Base-by-base conservation (phyloP, 2,329 filamentous ascomycete genomes). In the Trichoderma asperellum region DNA sequence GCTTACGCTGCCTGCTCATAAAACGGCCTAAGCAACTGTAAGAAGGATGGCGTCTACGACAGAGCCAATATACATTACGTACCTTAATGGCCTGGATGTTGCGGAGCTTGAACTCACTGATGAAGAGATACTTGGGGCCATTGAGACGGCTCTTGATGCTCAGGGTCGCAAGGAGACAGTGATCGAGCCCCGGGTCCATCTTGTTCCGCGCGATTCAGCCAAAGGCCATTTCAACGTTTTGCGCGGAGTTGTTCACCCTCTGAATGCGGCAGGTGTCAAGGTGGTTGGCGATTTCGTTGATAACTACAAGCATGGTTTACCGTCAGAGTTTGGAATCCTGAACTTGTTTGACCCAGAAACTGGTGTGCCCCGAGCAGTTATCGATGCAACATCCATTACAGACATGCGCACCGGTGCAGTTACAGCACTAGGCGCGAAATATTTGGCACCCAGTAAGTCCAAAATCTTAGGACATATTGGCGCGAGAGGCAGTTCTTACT, bases 331-430 rank as follows among this genome's bases (percentile, higher is more conserved):
- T 65, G 60, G 43, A 16, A 57, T 69, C 18, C 49, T 69, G 21
- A 69, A 66, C 37, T 55, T 69, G 34, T 69, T 66, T 12, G 60
- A 69, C 60, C 67, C 67, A 18, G 67, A 66, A n/a, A 69, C 67
- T 14, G 67, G 67, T 21, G 18, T 37, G 27, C 67, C 67, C 18
- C 43, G 57, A 61, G 67, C 67, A 8, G 49, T 69, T 35, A 55
- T 69, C 29, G 67, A 69, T 65, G 67, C 67, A 10, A 69, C 67
- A 49, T 52, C 59, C 16, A 69, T 69, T 43, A 65, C 67, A 29
- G 67, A 69, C 24, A 69, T 69, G 67, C 67, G 67, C 52, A 65
- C 67, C 11, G 67, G 67, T 11, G 67, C 67, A 29, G 49, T 69
- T 16, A 69, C 67, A 35, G 67, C 67, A 10, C 12, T 69, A 10